Evolutionary conservation across 176 grass and related monocot genomes (phyloP), one percentile per base, ranked within the genome.

Genomic region (Eleusine coracana): DNA sequence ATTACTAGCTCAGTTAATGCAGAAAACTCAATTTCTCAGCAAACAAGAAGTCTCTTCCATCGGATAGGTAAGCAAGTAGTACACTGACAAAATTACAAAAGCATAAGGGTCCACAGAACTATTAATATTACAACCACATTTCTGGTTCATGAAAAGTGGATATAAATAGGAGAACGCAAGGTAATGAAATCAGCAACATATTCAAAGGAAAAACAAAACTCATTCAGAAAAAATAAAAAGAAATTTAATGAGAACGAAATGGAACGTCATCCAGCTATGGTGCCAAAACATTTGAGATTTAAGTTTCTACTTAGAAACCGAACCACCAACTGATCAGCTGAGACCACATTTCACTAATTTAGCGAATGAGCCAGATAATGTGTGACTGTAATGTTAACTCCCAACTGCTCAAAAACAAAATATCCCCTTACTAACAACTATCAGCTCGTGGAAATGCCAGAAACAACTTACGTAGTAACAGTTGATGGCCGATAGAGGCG

Each of bases 401-500:
- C 70, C 6, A 77, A 52, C 7, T 76, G 1, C 21, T 71, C 20
- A 59, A 62, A 15, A 86, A 78, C 58, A 68, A 27, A 75, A 59
- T 0, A 48, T n/a, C 59, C 60, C 58, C 25, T 63, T 29, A 62
- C 64, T 29, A 49, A 67, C 37, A 20, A 81, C 44, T 39, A 49
- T 49, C 5, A 82, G 16, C 74, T 58, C 37, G 66, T 8, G 68
- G 46, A 73, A 68, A 84, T 56, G 3, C 42, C 44, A 71, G 58
- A 34, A 45, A 66, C 0, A 86, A 87, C 96, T 90, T 93, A 98
- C 91, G 91, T 95, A 73, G 59, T 93, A 71, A 95, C 90, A 80
- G 96, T 98, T 70, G 92, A 86, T 65, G 96, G 89, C 28, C 96
- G 84, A 75, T 98, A 95, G 7, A 98, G 80, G 18, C 92, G 87